Evolutionary conservation across 805 yeast genomes (phyloP), one percentile per base, ranked within the genome.

Genomic region (Candida coleopterorum): DNA sequence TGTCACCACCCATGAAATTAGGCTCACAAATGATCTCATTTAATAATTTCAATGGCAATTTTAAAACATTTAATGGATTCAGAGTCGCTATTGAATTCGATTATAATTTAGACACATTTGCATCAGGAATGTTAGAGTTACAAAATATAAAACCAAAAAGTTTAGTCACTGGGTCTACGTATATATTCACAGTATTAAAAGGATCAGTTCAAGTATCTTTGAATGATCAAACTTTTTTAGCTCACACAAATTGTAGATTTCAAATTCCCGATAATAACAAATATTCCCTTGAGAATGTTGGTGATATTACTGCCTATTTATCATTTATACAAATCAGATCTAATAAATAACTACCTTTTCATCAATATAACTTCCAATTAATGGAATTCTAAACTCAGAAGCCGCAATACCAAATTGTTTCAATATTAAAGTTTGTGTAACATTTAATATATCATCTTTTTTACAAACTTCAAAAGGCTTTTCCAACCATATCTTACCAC

Each of bases 381-480:
- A 65, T 50, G 77, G 74, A 35, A 93, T 94, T 61, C 80, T 86
- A 65, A 90, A 93, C 56, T 85, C 88, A 30, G 96, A 75, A 38
- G 88, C 87, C 9, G 97, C 97, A 40, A 94, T 77, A 53, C 99
- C 99, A 60, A 93, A 94, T 49, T 86, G 93, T 64, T 93, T 93
- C 60, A 93, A 72, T 38, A 93, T 78, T 48, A 93, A 74, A 17
- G 97, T 94, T 66, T 93, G 94, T 53, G 84, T 82, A 34, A 89
- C 93, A 61, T 87, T 95, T 43, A 94, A 72, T 18, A 72, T 69
- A 40, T 88, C 85, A 28, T 95, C 96, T 50, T 81, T 68, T 38
- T 68, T 70, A 63, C 95, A 86, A 25, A 94, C 96, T 32, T 72
- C 72, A 62, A 75, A 86, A 27, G 93, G 93, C 47, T 78, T 77